phyloP scores from a whole-genome alignment of 2,329 filamentous ascomycete genomes.

The Aspergillus intermedius region DNA sequence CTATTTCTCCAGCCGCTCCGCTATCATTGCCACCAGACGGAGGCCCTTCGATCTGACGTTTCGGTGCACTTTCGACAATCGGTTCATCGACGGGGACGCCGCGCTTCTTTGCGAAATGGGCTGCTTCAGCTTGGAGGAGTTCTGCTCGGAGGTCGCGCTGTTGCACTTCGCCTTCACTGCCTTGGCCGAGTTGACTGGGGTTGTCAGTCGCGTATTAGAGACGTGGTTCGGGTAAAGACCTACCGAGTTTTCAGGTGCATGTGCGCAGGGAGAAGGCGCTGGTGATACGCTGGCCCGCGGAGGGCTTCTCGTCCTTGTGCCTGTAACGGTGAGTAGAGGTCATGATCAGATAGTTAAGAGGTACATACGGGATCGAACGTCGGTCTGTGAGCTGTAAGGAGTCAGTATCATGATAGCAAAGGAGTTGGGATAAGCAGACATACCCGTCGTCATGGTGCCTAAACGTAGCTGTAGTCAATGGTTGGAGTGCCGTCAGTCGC shows the following conservation, averaged over 20 bases:
- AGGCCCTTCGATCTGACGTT: conserved; percentile 58
- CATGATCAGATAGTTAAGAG: neutral
- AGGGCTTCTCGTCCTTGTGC: conserved; percentile 92
- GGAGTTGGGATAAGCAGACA: neutral
- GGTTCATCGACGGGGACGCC: conserved; percentile 50
- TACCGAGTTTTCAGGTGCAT: conserved; percentile 84
- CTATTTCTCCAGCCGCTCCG: conserved; percentile 54
- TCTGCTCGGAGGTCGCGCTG: conserved; percentile 81
- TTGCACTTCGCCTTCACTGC: conserved; percentile 65
- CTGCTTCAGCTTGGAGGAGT: conserved; percentile 79
- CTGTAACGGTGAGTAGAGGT: conserved; percentile 39
- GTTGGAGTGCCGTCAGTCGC: no score
- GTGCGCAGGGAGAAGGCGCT: conserved; percentile 88
- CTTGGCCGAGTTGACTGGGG: conserved; percentile 73
- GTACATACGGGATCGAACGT: conserved; percentile 83
- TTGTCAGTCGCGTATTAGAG: conserved; percentile 10
- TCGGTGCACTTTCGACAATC: conserved; percentile 41
- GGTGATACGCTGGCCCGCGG: conserved; percentile 89
- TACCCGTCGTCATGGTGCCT: conserved; percentile 39
- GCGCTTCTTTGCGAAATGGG: conserved; percentile 78
- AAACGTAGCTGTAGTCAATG: no score
- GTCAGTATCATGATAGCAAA: conserved; percentile 13
- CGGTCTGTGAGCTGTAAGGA: conserved; percentile 63
- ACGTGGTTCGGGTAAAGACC: conserved; percentile 9
- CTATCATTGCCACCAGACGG: conserved; percentile 27